A percentile compares a stretch with the other conserved stretches of the same genome.
These are phyloP conservation scores for Thielaviopsis populi DNA, from an alignment of 2,329 filamentous ascomycete species.

Conservation along the genomic window DNA sequence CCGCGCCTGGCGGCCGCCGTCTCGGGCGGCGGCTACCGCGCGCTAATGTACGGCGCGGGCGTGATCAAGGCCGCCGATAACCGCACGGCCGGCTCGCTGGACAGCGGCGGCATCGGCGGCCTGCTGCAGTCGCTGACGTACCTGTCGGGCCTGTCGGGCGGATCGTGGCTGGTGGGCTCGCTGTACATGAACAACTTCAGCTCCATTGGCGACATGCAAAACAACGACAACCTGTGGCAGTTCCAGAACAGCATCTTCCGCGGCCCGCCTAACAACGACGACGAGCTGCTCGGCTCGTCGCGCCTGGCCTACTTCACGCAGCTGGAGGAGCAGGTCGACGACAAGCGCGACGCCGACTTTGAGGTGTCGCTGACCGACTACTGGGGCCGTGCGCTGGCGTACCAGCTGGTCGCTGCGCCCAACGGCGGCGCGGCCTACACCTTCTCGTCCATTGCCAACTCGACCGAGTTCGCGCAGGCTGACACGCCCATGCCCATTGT, in stretches of 20 bases:
- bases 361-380: constrained; percentile 67
- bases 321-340: constrained; percentile 25
- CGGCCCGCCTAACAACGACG: constrained; percentile 22
- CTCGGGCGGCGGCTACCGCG: constrained; percentile 75
- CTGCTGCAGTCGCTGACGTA: constrained; percentile 72
- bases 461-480: constrained; percentile 30
- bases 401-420: constrained; percentile 64
- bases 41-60: constrained; percentile 72
- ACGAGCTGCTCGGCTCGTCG: constrained; percentile 18
- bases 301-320: constrained; percentile 25
- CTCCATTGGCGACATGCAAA: constrained; percentile 37
- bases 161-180: constrained; percentile 72
- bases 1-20: constrained; percentile 57
- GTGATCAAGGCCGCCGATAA: constrained; percentile 65
- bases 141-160: constrained; percentile 64
- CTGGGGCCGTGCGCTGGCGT: constrained; percentile 75
- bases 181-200: constrained; percentile 76
- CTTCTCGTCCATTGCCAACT: constrained; percentile 51
- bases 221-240: constrained; percentile 26
- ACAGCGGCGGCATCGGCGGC: constrained; percentile 56
- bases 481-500: constrained; percentile 35
- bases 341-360: constrained; percentile 29
- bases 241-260: constrained; percentile 29
- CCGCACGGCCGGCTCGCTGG: constrained; percentile 39
- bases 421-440: constrained; percentile 64